Evolutionary conservation across 106 monocot species (phyloP).

Genomic region (Platanthera zijinensis): DNA sequence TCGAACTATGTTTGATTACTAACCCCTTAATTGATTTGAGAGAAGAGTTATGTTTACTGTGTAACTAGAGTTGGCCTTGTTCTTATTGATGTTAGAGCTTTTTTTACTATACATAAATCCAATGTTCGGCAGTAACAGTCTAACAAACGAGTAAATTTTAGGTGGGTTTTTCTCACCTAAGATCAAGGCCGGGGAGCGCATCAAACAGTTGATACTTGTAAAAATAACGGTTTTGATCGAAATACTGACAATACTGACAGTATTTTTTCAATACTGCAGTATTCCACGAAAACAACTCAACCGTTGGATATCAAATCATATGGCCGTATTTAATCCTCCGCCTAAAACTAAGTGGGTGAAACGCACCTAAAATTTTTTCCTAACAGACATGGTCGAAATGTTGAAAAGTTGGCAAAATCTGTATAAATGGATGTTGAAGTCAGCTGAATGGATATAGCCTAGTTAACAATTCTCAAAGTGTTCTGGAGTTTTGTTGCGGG

Average conservation of each 20-base stretch:
- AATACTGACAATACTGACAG: no score
- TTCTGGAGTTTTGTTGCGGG: not conserved
- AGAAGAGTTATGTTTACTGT: not conserved
- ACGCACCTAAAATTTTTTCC: no score
- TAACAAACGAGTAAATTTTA: no score
- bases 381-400: not conserved
- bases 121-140: not conserved
- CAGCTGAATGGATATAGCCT: not conserved
- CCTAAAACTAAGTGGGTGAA: no score
- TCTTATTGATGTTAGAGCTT: not conserved
- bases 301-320: no score
- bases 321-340: no score
- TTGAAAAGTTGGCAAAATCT: not conserved
- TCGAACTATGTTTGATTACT: not conserved
- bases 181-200: no score
- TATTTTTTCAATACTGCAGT: no score
- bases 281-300: no score
- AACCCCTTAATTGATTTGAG: not conserved
- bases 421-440: not conserved
- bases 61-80: not conserved
- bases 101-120: not conserved
- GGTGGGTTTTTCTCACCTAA: no score
- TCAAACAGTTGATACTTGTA: no score
- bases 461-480: not conserved
- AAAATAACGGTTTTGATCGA: no score